These are phyloP conservation scores for Carex arenaria DNA, from an alignment of 202 grass and related monocot genomes.

Conservation along the genomic window DNA sequence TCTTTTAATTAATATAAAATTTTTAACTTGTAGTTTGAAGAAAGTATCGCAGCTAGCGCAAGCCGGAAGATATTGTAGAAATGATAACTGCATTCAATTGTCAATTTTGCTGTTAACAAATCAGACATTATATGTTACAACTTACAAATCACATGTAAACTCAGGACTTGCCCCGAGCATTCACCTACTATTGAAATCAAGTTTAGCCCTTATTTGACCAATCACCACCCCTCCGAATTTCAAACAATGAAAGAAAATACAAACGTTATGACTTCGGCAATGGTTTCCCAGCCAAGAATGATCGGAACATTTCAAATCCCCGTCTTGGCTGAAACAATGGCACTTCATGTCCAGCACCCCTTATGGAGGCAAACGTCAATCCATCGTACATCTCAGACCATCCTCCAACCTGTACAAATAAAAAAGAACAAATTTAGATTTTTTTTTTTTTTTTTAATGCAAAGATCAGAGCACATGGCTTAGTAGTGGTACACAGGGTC, in stretches of 20 bases:
- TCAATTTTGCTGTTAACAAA: constrained; percentile 4
- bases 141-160: constrained; percentile 18
- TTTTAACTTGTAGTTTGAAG: no score
- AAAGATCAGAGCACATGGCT: neutral
- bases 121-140: constrained; percentile 14
- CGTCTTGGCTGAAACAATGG: constrained; percentile 74
- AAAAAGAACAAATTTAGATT: neutral
- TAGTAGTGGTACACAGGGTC: neutral
- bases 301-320: constrained; percentile 62
- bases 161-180: constrained; percentile 9
- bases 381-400: constrained; percentile 92
- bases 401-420: constrained; percentile 58
- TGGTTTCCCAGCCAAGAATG: constrained; percentile 65
- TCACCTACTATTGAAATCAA: constrained; percentile 5
- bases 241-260: constrained; percentile 1
- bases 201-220: constrained; percentile 1
- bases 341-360: constrained; percentile 93
- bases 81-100: neutral
- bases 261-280: constrained; percentile 64
- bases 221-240: neutral
- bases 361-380: constrained; percentile 77
- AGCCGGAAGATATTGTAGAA: neutral
- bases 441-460: neutral
- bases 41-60: neutral
- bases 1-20: neutral